phyloP scores from a whole-genome alignment of 805 yeast species.

The Saccharomycopsis olivae region DNA sequence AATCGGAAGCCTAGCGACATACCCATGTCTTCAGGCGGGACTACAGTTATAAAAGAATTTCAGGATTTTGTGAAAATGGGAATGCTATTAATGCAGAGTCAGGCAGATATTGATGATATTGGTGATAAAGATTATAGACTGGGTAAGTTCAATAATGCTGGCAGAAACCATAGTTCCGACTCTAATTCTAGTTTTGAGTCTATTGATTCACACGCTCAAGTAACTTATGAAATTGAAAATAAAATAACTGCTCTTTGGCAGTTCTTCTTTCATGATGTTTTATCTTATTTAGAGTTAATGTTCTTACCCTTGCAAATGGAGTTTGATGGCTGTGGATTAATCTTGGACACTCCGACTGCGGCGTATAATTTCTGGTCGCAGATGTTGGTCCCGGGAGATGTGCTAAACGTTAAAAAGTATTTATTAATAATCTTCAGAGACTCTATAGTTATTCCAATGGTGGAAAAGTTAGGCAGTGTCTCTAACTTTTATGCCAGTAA shows the following conservation, averaged over 20 bases:
- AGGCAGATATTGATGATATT: constrained; percentile 14
- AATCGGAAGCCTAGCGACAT: too few species aligned
- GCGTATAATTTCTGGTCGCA: constrained; percentile 23
- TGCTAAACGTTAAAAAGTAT: constrained; percentile 29
- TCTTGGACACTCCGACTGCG: constrained; percentile 21
- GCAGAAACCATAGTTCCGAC: neutral
- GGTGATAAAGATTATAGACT: constrained; percentile 6
- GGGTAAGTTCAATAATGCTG: neutral
- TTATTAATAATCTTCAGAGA: constrained; percentile 41
- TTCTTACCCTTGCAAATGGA: constrained; percentile 50
- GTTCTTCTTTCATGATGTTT: constrained; percentile 41
- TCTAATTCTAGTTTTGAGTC: neutral
- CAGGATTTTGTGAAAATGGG: constrained; percentile 18
- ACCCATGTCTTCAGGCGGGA: neutral
- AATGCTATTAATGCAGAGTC: constrained; percentile 16
- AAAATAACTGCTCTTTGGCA: constrained; percentile 41
- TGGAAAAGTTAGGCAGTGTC: constrained; percentile 30
- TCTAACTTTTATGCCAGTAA: constrained; percentile 25
- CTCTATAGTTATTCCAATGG: constrained; percentile 40
- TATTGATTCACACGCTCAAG: neutral
- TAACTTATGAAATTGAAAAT: constrained; percentile 12
- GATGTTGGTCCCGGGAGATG: constrained; percentile 15
- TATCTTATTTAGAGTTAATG: constrained; percentile 49
- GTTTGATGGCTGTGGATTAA: constrained; percentile 24
- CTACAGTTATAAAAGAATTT: constrained; percentile 10